Evolutionary conservation across 2,329 filamentous ascomycete genomes (phyloP), one percentile per base, ranked within the genome.

Genomic region (Anisogramma anomala): DNA sequence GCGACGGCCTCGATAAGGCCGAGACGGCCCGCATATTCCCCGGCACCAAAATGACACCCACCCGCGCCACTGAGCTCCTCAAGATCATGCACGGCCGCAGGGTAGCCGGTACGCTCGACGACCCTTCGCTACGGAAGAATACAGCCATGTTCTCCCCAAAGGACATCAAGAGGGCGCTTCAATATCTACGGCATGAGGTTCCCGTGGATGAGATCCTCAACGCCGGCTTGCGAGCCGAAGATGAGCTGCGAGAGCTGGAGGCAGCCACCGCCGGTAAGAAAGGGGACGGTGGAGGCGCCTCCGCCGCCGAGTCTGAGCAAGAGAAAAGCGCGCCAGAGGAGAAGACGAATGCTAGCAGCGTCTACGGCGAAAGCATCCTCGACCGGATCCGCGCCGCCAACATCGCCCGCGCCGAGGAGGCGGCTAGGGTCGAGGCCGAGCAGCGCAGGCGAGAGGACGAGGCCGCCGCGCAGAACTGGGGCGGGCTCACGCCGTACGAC

Each of bases 31-130:
- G 79, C 50, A 61, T 67, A 5, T 51, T 60, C 13, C 45, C 49
- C 8, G 61, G 78, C 27, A 78, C 80, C 1, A 52, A 63, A 4
- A 58, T 60, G 10, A 60, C 77, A 33, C 57, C 61, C 45, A 54
- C 62, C 1, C 48, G 52, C 3, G 77, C 68, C 15, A 79, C 79
- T 53, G 59, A 58, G 33, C 56, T 80, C 32, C 57, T 81, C 36
- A 63, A 64, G 39, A 71, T 80, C 36, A 57, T 80, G 10, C 77
- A 82, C 53, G 77, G 77, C 7, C 68, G 75, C 26, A 66, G 77
- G 30, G 74, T 82, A 17, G 74, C 77, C 6, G 77, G 77, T 25
- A 79, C 76, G 3, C 61, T 81, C 31, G 68, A 75, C 9, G 77
- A 81, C 52, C 76, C 76, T 2, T 61, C 59, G 4, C 64, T 72